Base-by-base conservation (phyloP, 352 stramenopile species). In the Thalassiosira mediterranea region DNA sequence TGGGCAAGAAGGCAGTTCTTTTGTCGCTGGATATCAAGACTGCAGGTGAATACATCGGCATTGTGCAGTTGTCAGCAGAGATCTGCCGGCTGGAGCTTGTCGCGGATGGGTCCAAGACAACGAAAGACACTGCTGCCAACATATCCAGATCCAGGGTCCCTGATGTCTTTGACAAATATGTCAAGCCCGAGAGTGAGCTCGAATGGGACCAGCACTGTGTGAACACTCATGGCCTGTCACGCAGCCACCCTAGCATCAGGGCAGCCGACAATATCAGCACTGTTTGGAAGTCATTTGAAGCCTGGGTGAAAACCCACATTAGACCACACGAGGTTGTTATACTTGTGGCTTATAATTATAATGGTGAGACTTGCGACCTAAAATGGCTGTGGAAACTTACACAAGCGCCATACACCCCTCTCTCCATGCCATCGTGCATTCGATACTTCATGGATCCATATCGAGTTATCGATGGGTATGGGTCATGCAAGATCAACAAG, bases 311-410 rank as follows among this genome's bases (percentile, higher is more conserved):
- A 38, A 15, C 8, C 1, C 25, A 4, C 7, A 3, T 31, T 44
- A 26, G 3, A 47, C n/a, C 3, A 8, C 2, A 17, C 15, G 10
- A 21, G 59, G 47, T 34, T n/a, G 52, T 21, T 23, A 46, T 76
- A 17, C 7, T 75, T 4, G 29, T 54, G 23, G 69, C 69, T 23
- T 79, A 59, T 4, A 42, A 42, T 23, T 79, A 59, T 4, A 42
- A 42, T 42, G 69, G 59, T 7, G 69, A 65, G 37, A 60, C 37
- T 7, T 78, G 60, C 42, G 60, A 78, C 32, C 7, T 72, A 11
- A 71, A 63, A 42, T 78, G 69, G 69, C 19, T 78, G 19, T 78
- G 60, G 49, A 61, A 61, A 28, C 4, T 71, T 4, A 67, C 34
- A 21, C 51, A 72, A 63, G 58, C 59, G 31, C 69, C 58, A 37